Evolutionary conservation across 108 stramenopile genomes (phyloP), one percentile per base, ranked within the genome.

Genomic region (Seminavis robusta): DNA sequence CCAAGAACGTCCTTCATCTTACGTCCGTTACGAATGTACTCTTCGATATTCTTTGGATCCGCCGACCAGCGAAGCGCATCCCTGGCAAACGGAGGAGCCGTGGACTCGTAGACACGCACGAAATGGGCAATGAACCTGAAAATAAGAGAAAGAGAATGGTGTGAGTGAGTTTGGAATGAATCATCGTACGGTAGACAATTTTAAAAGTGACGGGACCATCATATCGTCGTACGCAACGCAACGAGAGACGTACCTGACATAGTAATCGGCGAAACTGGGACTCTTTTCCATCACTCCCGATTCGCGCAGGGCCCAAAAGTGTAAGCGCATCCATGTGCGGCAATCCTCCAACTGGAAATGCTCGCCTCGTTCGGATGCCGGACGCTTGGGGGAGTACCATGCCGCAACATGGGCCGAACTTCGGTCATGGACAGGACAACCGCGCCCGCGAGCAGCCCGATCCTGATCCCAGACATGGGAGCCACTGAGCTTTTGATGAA

Each of bases 41-140:
- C 4, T 61, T 77, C 50, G 33, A 75, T 74, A 47, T 87, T 83
- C 27, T 20, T 24, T 2, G 68, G 62, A 38, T 77, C 58, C 19
- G 29, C 79, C 27, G 76, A 77, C 85, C 85, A 87, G 9, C 86
- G 73, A 31, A 73, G 62, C 30, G 58, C 61, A 21, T 87, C 81
- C 13, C 86, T 60, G 5, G 81, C 76, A 63, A 81, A 87, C 20
- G 40, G 28, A 15, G 81, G 72, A 28, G 86, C 81, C 13, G 48
- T 40, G 5, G 44, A n/a, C 37, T 87, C 81, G 52, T 87, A 87
- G 21, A 83, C 75, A 20, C 47, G 42, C 0, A 87, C 76, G 51
- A 83, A 87, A 61, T 87, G 86, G 1, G 64, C 86, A 69, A 87
- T 87, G 66, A 83, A 77, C 17, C 79, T n/a, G n/a, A n/a, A n/a